A percentile compares a stretch with the other conserved stretches of the same genome.
phyloP scores from a whole-genome alignment of 805 yeast genomes.

The Starmerella stellata region DNA sequence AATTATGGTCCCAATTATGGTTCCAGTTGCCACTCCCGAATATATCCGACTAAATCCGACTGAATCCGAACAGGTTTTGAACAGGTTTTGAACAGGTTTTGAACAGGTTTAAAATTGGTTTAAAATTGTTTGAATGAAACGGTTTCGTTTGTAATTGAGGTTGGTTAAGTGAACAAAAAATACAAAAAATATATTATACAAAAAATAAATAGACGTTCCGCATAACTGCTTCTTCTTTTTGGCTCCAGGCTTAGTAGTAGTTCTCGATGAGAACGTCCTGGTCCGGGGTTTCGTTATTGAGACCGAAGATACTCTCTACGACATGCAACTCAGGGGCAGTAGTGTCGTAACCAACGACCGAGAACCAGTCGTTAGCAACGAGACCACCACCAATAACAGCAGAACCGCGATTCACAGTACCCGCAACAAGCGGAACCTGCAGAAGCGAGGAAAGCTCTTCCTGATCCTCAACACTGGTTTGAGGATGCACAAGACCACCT shows the following conservation, averaged over 20 bases:
- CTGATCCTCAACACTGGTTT: slow-evolving; percentile 91
- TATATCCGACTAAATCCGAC: no score
- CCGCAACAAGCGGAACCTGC: slow-evolving; percentile 96
- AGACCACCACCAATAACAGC: slow-evolving; percentile 96
- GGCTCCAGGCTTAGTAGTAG: slow-evolving; percentile 19
- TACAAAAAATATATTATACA: no score
- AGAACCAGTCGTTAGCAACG: slow-evolving; percentile 96
- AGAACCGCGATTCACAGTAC: slow-evolving; percentile 95
- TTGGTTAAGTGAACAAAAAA: no score
- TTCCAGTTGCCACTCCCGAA: no score
- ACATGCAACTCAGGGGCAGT: slow-evolving; percentile 97
- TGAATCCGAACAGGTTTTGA: no score
- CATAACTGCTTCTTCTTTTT: no score
- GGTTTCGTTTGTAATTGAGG: no score
- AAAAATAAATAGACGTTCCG: no score
- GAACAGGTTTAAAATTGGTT: no score
- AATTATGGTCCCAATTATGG: no score
- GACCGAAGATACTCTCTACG: slow-evolving; percentile 73
- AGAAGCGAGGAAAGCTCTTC: slow-evolving; percentile 89
- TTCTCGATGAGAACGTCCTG: slow-evolving; percentile 26
- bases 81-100: no score
- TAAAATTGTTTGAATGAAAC: no score
- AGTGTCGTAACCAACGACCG: slow-evolving; percentile 92
- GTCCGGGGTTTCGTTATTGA: slow-evolving; percentile 25
- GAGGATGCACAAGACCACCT: slow-evolving; percentile 97